Base-by-base conservation (phyloP, 768 basidiomycete genomes). In the Mycena capillaripes region DNA sequence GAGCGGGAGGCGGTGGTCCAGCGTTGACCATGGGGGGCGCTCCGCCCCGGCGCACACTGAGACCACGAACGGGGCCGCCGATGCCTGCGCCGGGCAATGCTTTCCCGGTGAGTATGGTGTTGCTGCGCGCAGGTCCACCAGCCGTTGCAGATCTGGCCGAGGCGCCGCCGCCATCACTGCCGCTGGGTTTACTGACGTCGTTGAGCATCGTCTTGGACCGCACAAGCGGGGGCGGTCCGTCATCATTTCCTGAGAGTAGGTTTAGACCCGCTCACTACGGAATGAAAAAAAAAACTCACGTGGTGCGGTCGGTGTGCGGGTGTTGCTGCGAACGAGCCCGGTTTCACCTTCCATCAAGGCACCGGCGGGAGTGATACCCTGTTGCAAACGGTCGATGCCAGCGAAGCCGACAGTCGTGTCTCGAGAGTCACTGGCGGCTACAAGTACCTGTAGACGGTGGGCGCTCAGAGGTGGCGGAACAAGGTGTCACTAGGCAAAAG, bases 371-470 rank as follows among this genome's bases (percentile, higher is more conserved):
- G 87, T 87, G 63, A 92, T 88, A 44, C 92, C 93, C 77, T 92
- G 91, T 74, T 90, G 89, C 67, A 95, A 83, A 36, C 92, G 91
- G 19, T 91, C 92, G 32, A 88, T 85, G 29, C 97, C 97, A 0
- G 92, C 89, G 80, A 98, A 98, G 17, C 91, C 89, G 14, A 94
- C 94, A 77, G 90, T 94, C 1, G 91, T 89, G 76, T 98, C 97
- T 44, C 80, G 86, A 12, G 89, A 82, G 77, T 96, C 94, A 55
- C 90, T 90, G 0, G 95, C 90, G 21, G 97, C 96, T 50, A 98
- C 91, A 36, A 98, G 86, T 88, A 89, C 94, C 92, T 94, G 78
- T 27, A 46, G 38, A 62, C 5, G 42, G 55, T 53, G 32, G 25
- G 30, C n/a, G n/a, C n/a, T 52, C 29, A 71, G 73, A 29, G 60